Evolutionary conservation across 495 filamentous ascomycete genomes (phyloP).

Genomic region (Chaetomium cochliodes): DNA sequence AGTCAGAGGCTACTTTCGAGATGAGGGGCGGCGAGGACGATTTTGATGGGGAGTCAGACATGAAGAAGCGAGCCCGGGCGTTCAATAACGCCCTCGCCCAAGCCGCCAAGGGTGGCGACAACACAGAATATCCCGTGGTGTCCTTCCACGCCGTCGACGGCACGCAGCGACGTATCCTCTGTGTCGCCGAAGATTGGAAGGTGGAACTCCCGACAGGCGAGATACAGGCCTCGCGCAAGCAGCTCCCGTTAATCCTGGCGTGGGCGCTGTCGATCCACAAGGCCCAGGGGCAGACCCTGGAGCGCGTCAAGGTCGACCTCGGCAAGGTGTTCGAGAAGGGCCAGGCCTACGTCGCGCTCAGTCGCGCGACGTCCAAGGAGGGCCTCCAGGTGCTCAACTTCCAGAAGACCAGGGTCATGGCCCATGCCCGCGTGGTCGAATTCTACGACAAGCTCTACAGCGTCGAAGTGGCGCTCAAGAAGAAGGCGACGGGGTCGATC

Average conservation of each 20-base stretch:
- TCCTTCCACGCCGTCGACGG: constrained; percentile 78
- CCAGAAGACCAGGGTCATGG: constrained; percentile 88
- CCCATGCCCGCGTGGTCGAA: constrained; percentile 76
- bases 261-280: constrained; percentile 99
- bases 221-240: constrained; percentile 76
- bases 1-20: constrained; percentile 77
- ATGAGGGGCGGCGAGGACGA: constrained; percentile 55
- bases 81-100: constrained; percentile 38
- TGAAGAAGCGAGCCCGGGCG: constrained; percentile 46
- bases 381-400: constrained; percentile 89
- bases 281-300: constrained; percentile 93
- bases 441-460: constrained; percentile 82
- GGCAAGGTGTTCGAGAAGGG: constrained; percentile 94
- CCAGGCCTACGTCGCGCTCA: constrained; percentile 80
- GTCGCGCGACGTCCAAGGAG: constrained; percentile 79
- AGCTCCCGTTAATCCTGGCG: constrained; percentile 85
- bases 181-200: constrained; percentile 88
- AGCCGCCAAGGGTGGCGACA: constrained; percentile 34
- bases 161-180: constrained; percentile 71
- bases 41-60: constrained; percentile 42
- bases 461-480: constrained; percentile 46
- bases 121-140: constrained; percentile 71
- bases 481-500: constrained; percentile 31
- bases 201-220: constrained; percentile 95
- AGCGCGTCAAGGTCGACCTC: constrained; percentile 91